A percentile compares a stretch with the other conserved stretches of the same genome.
These are phyloP conservation scores for Nannochloropsis salina DNA, from an alignment of 108 stramenopile genomes.

Conservation along the genomic window DNA sequence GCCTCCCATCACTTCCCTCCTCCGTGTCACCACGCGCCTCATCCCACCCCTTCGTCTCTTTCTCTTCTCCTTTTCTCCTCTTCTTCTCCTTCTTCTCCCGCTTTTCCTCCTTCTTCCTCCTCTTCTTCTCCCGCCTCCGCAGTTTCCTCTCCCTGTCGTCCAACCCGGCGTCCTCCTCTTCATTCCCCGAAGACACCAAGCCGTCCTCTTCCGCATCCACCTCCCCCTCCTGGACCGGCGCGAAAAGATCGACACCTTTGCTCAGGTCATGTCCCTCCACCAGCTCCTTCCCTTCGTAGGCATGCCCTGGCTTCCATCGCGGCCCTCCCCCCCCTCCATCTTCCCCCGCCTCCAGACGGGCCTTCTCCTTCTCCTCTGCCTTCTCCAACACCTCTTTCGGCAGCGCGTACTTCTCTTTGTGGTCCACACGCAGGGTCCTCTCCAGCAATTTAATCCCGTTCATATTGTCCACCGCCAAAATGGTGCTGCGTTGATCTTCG, in stretches of 20 bases:
- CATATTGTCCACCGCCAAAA: constrained; percentile 96
- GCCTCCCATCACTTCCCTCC: constrained; percentile 25
- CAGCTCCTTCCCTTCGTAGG: constrained; percentile 74
- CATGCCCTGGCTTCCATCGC: constrained; percentile 64
- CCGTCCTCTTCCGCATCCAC: neutral
- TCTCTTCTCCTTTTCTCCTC: constrained; percentile 34
- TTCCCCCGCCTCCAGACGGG: constrained; percentile 27
- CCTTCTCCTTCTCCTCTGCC: constrained; percentile 61
- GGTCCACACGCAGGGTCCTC: constrained; percentile 84
- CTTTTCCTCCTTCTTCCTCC: constrained; percentile 30
- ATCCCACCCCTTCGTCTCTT: constrained; percentile 21
- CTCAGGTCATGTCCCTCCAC: constrained; percentile 64
- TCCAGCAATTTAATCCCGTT: constrained; percentile 70
- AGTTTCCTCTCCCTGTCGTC: no score
- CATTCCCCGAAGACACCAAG: neutral
- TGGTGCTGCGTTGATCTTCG: constrained; percentile 68
- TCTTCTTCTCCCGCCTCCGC: constrained; percentile 20
- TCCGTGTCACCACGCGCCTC: constrained; percentile 35
- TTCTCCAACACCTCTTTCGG: constrained; percentile 79
- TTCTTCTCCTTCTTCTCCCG: constrained; percentile 37
- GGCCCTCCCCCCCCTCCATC: constrained; percentile 35
- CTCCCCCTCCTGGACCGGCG: constrained; percentile 41
- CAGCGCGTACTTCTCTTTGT: constrained; percentile 87
- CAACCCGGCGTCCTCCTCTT: neutral
- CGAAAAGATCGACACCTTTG: constrained; percentile 83